phyloP scores from a whole-genome alignment of 2,329 filamentous ascomycete genomes.

The Aspergillus jensenii region DNA sequence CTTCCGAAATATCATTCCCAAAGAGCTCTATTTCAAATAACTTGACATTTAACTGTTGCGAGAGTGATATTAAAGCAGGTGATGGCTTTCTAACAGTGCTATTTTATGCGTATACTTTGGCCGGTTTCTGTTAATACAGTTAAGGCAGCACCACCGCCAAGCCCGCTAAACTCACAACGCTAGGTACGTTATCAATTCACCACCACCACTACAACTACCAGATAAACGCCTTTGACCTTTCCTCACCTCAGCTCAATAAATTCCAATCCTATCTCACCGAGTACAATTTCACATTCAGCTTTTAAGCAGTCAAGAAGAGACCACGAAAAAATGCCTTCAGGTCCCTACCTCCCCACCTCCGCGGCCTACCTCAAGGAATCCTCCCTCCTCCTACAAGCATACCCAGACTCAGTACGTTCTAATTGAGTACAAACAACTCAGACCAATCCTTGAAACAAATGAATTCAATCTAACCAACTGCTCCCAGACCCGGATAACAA shows the following conservation, averaged over 20 bases:
- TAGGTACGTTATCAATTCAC: too few relatives aligned
- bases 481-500: slow-evolving; percentile 79
- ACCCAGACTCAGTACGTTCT: slow-evolving; percentile 72
- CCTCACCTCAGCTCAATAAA: neutral
- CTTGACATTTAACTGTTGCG: too few relatives aligned
- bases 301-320: neutral
- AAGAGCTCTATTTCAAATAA: too few relatives aligned
- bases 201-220: neutral
- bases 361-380: slow-evolving; percentile 93
- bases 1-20: too few relatives aligned
- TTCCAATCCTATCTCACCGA: neutral
- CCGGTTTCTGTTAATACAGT: neutral
- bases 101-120: too few relatives aligned
- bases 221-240: neutral
- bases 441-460: neutral
- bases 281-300: neutral
- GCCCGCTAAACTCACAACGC: neutral
- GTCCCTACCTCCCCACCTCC: slow-evolving; percentile 67
- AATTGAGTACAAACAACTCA: neutral
- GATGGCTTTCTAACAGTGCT: too few relatives aligned
- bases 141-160: neutral
- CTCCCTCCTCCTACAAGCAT: slow-evolving; percentile 77
- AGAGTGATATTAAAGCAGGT: too few relatives aligned
- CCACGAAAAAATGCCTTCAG: slow-evolving; percentile 59
- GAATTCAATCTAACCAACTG: neutral